Percentiles rank a stretch among this genome's conserved stretches.
These are phyloP conservation scores for Rosellinia necatrix DNA, from an alignment of 2,329 filamentous ascomycete genomes.

Conservation along the genomic window DNA sequence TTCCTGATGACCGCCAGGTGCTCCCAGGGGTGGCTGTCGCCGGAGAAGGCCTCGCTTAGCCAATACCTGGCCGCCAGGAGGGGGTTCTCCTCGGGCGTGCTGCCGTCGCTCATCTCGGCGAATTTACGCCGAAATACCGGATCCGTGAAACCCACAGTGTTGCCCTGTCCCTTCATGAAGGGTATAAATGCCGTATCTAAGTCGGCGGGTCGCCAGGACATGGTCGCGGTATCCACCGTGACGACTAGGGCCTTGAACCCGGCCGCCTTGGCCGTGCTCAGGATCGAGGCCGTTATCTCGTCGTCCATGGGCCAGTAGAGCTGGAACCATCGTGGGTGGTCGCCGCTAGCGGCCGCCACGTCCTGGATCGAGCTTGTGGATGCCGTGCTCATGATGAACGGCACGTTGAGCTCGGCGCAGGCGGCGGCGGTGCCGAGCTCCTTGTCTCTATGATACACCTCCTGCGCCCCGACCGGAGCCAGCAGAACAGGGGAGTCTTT, in stretches of 20 bases:
- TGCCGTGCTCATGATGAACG: slow-evolving; percentile 71
- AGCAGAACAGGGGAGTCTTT: slow-evolving; percentile 59
- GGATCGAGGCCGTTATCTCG: slow-evolving; percentile 66
- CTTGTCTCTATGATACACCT: slow-evolving; percentile 67
- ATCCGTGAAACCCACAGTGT: slow-evolving; percentile 67
- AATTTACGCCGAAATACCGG: slow-evolving; percentile 66
- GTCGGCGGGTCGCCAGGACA: slow-evolving; percentile 72
- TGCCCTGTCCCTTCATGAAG: slow-evolving; percentile 63
- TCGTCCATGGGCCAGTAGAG: slow-evolving; percentile 74
- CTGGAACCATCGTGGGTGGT: slow-evolving; percentile 70
- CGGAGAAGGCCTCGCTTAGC: slow-evolving; percentile 36
- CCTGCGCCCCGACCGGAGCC: slow-evolving; percentile 72
- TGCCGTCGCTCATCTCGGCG: slow-evolving; percentile 52
- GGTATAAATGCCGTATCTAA: slow-evolving; percentile 66
- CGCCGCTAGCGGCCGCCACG: slow-evolving; percentile 61
- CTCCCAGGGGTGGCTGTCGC: slow-evolving; percentile 35
- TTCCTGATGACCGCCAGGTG: slow-evolving; percentile 34
- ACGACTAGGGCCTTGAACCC: slow-evolving; percentile 72
- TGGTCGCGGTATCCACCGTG: slow-evolving; percentile 72
- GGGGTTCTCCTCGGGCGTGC: slow-evolving; percentile 53
- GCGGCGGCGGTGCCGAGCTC: slow-evolving; percentile 68
- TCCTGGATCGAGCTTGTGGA: slow-evolving; percentile 68
- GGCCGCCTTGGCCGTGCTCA: slow-evolving; percentile 62
- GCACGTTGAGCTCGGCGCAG: slow-evolving; percentile 63
- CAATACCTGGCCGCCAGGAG: slow-evolving; percentile 40